These are phyloP conservation scores for Xylaria sp. DNA, from an alignment of 2,329 filamentous ascomycete genomes.

Conservation along the genomic window DNA sequence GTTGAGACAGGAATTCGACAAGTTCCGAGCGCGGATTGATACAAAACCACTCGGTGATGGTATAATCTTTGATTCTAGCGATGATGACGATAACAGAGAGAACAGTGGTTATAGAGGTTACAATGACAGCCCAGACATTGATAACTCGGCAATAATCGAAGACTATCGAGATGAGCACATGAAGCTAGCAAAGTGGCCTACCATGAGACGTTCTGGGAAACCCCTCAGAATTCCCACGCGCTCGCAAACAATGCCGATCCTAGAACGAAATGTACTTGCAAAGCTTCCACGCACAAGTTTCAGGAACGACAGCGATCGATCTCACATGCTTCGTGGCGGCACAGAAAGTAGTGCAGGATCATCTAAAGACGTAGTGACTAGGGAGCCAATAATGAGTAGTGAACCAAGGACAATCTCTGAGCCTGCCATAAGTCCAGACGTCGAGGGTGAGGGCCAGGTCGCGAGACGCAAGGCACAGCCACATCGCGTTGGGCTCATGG, in stretches of 20 bases:
- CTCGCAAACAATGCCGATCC: background rate
- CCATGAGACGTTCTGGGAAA: background rate
- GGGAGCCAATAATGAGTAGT: background rate
- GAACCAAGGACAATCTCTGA: background rate
- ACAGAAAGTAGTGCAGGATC: background rate
- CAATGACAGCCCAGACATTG: background rate
- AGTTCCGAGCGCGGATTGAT: background rate
- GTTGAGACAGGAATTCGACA: background rate
- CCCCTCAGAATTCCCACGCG: background rate
- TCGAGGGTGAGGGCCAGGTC: background rate
- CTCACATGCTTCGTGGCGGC: background rate
- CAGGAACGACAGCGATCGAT: background rate
- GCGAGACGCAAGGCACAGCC: background rate
- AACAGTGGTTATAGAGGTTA: background rate
- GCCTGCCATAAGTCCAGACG: background rate
- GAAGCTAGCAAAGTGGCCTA: conserved; percentile 5
- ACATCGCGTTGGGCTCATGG: background rate
- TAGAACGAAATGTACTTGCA: background rate
- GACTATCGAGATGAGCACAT: background rate
- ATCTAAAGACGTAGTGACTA: background rate
- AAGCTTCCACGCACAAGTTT: background rate
- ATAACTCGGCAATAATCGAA: background rate
- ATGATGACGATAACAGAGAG: background rate
- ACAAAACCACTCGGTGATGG: background rate
- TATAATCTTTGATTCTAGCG: background rate